Evolutionary conservation across 805 yeast species (phyloP).

Genomic region (Babjeviella inositovora): DNA sequence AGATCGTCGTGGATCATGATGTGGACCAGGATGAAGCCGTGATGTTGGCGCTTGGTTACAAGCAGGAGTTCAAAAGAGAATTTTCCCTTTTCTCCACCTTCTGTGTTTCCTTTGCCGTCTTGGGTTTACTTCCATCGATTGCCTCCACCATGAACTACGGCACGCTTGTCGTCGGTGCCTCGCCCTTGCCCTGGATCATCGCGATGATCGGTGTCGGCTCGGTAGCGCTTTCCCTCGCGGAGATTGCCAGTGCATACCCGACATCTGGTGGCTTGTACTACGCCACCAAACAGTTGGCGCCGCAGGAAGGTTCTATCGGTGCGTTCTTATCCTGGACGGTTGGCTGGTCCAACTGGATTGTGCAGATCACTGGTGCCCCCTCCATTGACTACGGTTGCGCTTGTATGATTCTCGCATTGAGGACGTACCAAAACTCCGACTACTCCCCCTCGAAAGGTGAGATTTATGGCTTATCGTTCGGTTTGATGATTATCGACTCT

Average conservation of each 20-base stretch:
- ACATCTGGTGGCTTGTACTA: slow-evolving; percentile 57
- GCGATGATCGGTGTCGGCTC: slow-evolving; percentile 37
- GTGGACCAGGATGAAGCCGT: slow-evolving; percentile 32
- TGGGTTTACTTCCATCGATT: slow-evolving; percentile 50
- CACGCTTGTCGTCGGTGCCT: slow-evolving; percentile 40
- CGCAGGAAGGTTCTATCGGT: slow-evolving; percentile 25
- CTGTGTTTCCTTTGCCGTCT: slow-evolving; percentile 46
- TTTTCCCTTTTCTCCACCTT: slow-evolving; percentile 41
- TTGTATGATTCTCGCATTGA: slow-evolving; percentile 35
- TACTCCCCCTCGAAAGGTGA: slow-evolving; percentile 31
- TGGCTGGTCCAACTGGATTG: slow-evolving; percentile 51
- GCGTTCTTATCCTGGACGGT: slow-evolving; percentile 45
- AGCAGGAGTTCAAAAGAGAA: slow-evolving; percentile 45
- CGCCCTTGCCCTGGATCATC: slow-evolving; percentile 47
- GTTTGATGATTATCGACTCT: slow-evolving; percentile 29
- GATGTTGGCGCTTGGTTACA: slow-evolving; percentile 42
- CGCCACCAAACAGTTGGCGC: slow-evolving; percentile 48
- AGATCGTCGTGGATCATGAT: slow-evolving; percentile 28
- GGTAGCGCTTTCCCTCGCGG: slow-evolving; percentile 51
- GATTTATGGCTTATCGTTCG: slow-evolving; percentile 31
- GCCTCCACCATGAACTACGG: slow-evolving; percentile 49
- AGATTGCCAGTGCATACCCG: slow-evolving; percentile 49
- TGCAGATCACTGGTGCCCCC: slow-evolving; percentile 47
- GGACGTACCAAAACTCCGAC: slow-evolving; percentile 16
- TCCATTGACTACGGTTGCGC: slow-evolving; percentile 45